A percentile compares a stretch with the other conserved stretches of the same genome.
Evolutionary conservation across 345 rosid genomes (phyloP).

Genomic region (Eucalyptus albens): DNA sequence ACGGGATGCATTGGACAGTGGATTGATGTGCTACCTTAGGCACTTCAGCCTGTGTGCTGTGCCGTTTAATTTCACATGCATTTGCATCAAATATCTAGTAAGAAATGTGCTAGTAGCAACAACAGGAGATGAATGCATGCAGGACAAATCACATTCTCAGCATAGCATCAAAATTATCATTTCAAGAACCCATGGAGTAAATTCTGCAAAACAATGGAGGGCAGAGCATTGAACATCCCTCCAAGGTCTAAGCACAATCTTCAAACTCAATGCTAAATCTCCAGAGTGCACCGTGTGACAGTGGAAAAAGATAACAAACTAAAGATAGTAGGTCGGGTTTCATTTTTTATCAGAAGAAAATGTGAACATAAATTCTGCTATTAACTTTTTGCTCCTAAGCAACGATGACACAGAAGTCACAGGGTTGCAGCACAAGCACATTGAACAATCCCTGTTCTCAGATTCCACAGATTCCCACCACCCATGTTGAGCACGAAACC

Average conservation of each 20-base stretch:
- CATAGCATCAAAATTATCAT: background rate
- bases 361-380: background rate
- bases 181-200: background rate
- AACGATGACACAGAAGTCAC: background rate
- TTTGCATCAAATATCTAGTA: background rate
- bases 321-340: background rate
- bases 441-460: background rate
- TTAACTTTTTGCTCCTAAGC: background rate
- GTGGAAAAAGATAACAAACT: background rate
- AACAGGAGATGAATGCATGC: background rate
- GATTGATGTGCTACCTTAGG: background rate
- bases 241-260: background rate
- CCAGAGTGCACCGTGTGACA: background rate
- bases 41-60: background rate
- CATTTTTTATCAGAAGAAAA: background rate
- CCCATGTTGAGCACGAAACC: background rate
- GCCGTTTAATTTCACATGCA: background rate
- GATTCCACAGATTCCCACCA: background rate
- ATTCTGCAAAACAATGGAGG: background rate
- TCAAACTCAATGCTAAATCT: background rate
- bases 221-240: background rate
- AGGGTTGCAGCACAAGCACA: background rate
- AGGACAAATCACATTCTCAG: background rate
- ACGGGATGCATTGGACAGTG: background rate
- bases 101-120: background rate